Percentiles rank a stretch among this genome's conserved stretches.
Evolutionary conservation across 805 yeast genomes (phyloP).

Genomic region (Lipomyces chichibuensis): DNA sequence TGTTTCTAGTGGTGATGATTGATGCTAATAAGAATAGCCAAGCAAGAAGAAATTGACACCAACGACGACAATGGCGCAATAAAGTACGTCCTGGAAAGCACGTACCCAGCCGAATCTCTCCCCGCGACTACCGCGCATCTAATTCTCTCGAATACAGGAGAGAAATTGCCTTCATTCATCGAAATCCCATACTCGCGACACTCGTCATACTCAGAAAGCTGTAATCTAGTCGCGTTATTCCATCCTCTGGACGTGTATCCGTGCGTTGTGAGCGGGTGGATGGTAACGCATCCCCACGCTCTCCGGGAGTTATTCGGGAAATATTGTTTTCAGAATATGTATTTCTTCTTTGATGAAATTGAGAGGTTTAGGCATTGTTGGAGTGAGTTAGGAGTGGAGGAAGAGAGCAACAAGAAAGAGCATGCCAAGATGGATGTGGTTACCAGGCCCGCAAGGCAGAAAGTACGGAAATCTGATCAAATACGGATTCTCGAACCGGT

Average conservation of each 20-base stretch:
- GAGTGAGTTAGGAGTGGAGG: not conserved
- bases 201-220: constrained; percentile 51
- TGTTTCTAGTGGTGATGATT: not conserved
- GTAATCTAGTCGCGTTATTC: constrained; percentile 46
- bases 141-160: constrained; percentile 40
- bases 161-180: constrained; percentile 47
- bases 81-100: not conserved
- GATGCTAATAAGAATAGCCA: not conserved
- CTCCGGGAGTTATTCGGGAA: constrained; percentile 51
- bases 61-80: not conserved
- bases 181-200: constrained; percentile 52
- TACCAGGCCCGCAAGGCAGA: not conserved
- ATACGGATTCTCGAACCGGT: not conserved
- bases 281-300: constrained; percentile 49
- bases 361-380: constrained; percentile 7
- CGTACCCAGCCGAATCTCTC: not conserved
- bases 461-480: not conserved
- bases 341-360: constrained; percentile 34
- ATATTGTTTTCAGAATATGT: constrained; percentile 39
- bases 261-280: constrained; percentile 43
- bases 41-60: not conserved
- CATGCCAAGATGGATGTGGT: not conserved
- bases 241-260: constrained; percentile 52
- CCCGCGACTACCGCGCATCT: constrained; percentile 38
- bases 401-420: not conserved